These are phyloP conservation scores for Psilocybe cyanescens DNA, from an alignment of 768 basidiomycete species.

Conservation along the genomic window DNA sequence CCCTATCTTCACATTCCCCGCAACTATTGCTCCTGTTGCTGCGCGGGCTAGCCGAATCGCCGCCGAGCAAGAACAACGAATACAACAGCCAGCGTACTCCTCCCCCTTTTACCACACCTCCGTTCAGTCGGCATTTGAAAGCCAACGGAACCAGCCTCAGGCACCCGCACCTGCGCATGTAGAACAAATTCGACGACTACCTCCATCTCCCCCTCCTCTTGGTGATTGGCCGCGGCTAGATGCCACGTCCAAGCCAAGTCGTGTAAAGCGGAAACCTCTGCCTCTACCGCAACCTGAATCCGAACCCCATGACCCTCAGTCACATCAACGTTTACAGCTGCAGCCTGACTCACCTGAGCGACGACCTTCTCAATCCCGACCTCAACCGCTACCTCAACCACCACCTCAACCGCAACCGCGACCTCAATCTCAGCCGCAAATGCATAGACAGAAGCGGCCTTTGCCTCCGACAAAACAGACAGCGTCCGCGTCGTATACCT, in stretches of 20 bases:
- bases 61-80: slow-evolving; percentile 14
- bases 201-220: slow-evolving; percentile 47
- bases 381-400: neutral
- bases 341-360: neutral
- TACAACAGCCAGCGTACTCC: slow-evolving; percentile 16
- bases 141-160: slow-evolving; percentile 14
- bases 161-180: slow-evolving; percentile 24
- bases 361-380: slow-evolving; percentile 12
- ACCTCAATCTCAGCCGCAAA: slow-evolving; percentile 8
- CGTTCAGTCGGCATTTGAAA: slow-evolving; percentile 25
- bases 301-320: neutral
- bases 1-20: neutral
- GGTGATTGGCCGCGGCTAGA: slow-evolving; percentile 60
- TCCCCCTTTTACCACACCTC: slow-evolving; percentile 31
- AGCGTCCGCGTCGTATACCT: slow-evolving; percentile 12
- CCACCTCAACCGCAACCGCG: slow-evolving; percentile 1
- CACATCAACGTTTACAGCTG: neutral
- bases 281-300: slow-evolving; percentile 9
- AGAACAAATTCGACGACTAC: slow-evolving; percentile 15
- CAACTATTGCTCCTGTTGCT: slow-evolving; percentile 10
- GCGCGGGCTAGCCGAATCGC: neutral
- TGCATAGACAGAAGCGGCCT: slow-evolving; percentile 6
- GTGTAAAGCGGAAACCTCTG: slow-evolving; percentile 31
- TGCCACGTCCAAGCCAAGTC: slow-evolving; percentile 34
- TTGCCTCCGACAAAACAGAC: slow-evolving; percentile 8